Base-by-base conservation (phyloP, 768 basidiomycete genomes). In the Glaciozyma antarctica region DNA sequence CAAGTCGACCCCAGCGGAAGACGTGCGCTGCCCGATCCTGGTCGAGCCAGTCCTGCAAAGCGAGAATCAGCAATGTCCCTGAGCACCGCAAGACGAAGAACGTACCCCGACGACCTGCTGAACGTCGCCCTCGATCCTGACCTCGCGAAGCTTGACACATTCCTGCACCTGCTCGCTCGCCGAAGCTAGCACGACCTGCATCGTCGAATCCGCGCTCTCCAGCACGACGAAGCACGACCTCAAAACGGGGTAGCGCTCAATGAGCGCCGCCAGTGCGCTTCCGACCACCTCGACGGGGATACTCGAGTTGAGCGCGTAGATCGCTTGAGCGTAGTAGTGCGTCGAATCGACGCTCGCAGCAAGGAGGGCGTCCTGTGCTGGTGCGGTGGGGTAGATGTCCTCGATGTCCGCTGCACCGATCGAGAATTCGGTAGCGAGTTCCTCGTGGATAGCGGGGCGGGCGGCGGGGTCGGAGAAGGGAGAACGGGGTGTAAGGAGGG, bases 321-420 rank as follows among this genome's bases (percentile, higher is more conserved):
- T 26, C 0, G 69, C 69, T 28, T 70, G 69, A 2, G 69, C 69
- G 58, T 64, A 70, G 63, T 70, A 70, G 51, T 66, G 65, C 0
- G 57, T 55, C 22, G 69, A 67, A 30, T 66, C 65, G 53, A 65
- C 58, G n/a, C 63, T 64, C 8, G 69, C 63, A 0, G 63, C 63
- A 58, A 70, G 65, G 26, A 70, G 57, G 22, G 69, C 65, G 43
- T 70, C 69, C 45, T 70, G 69, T 0, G 69, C 49, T 0, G 69
- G 69, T 2, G 69, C 60, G 6, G 69, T 70, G 2, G 65, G 69
- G 30, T 64, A 67, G 34, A 60, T 24, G 63, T 70, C 69, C 24
- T 26, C 28, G 49, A 70, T n/a, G 21, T 61, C 58, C 2, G 47
- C 7, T 21, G 17, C 26, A 0, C 58, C 22, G 2, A 70, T 52